Base-by-base conservation (phyloP, 768 basidiomycete genomes). In the Tulasnella sp. region DNA sequence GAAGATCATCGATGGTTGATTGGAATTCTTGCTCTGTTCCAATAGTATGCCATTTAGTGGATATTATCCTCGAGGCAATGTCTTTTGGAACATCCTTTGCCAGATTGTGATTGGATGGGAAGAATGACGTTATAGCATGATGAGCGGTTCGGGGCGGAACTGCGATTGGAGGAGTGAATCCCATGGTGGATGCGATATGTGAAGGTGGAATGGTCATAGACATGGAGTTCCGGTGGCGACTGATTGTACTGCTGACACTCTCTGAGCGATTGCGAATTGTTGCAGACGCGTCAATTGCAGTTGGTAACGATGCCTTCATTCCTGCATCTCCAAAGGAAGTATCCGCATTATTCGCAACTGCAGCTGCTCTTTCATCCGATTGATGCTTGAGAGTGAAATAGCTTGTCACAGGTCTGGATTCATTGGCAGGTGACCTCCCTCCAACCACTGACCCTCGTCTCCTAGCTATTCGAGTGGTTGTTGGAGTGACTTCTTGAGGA, bases 21-120 rank as follows among this genome's bases (percentile, higher is more conserved):
- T 81, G 77, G 37, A 89, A 81, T 1, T 73, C 79, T 43, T 83
- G 76, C 62, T 89, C 83, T 2, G 83, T 78, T 58, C 77, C 79
- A n/a, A n/a, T n/a, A 20, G 77, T 74, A 60, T 89, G 85, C 84
- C 86, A 90, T 60, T 70, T 74, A 7, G 77, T 81, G 2, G 72
- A 67, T 15, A 88, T 70, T 9, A 87, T 71, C 53, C 76, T 39
- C 28, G 49, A 22, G 16, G 28, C 41, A 6, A 51, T 16, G 3
- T 27, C 39, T 3, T 39, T 19, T 22, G 49, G 27, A 15, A 51
- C 40, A 31, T 51, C 35, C 9, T 28, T 32, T n/a, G 7, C n/a
- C 20, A 42, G 12, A 41, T 15, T 16, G 35, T 42, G 37, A 27
- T 10, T 28, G 22, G 49, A 15, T 34, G n/a, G 37, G 37, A 8